Conservation (phyloP, 179 eudicot genomes). For the Drosera spatulata region DNA sequence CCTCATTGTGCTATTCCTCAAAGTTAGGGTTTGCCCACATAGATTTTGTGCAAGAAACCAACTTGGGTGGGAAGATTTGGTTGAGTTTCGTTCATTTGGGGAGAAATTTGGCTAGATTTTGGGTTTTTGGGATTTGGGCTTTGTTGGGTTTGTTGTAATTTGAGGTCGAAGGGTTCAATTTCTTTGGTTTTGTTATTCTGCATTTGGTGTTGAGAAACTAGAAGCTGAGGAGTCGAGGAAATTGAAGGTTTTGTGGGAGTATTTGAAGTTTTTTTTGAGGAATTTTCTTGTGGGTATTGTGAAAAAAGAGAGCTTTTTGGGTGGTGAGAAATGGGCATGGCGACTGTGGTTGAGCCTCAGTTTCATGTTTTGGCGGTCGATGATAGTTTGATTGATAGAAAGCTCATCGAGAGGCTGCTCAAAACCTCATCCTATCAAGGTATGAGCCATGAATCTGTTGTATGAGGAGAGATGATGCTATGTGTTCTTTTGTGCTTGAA, state of each 20-base stretch:
- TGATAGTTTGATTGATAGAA: slow-evolving; percentile 78
- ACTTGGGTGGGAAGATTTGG: too few relatives aligned
- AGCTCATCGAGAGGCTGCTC: slow-evolving; percentile 75
- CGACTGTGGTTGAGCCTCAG: slow-evolving; percentile 54
- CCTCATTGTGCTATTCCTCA: not conserved
- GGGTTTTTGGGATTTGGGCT: too few relatives aligned
- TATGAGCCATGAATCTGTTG: not conserved
- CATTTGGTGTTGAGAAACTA: too few relatives aligned
- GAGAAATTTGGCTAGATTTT: too few relatives aligned
- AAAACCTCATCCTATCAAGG: slow-evolving; percentile 84
- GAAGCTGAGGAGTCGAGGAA: too few relatives aligned
- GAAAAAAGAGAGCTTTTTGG: slow-evolving; percentile 2
- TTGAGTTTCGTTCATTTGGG: too few relatives aligned
- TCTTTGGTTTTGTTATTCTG: too few relatives aligned
- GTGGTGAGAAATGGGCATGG: slow-evolving; percentile 47
- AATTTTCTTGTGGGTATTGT: not conserved
- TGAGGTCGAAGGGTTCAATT: too few relatives aligned
- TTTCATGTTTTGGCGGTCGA: slow-evolving; percentile 95
- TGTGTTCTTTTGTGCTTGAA: not conserved
- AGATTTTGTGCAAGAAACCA: not conserved
- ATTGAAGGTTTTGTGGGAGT: too few relatives aligned
- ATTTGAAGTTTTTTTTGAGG: not conserved
- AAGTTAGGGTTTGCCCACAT: not conserved
- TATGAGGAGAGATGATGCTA: not conserved
- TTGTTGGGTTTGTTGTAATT: too few relatives aligned